A percentile compares a stretch with the other conserved stretches of the same genome.
Conservation (phyloP, 192 early-diverging fungal genomes). For the Linnemannia schmuckeri region DNA sequence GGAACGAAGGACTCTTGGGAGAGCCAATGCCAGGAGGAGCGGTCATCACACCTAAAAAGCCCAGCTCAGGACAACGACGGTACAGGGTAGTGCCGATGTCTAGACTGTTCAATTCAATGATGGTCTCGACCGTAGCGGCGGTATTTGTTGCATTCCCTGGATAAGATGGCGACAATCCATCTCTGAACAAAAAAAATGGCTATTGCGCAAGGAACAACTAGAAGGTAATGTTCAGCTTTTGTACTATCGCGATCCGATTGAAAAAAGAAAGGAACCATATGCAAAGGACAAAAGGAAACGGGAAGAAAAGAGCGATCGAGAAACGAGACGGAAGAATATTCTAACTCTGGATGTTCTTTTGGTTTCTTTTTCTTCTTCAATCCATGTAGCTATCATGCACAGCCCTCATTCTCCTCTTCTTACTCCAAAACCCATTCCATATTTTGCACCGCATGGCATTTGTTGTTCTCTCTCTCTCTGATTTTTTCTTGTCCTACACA, state of each 20-base stretch:
- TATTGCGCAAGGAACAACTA: background rate
- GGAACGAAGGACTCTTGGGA: constrained; percentile 22
- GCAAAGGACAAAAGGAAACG: background rate
- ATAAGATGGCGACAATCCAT: background rate
- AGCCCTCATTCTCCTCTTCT: background rate
- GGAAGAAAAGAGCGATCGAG: constrained; percentile 1
- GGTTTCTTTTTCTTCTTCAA: background rate
- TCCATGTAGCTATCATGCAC: background rate
- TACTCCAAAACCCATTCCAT: background rate
- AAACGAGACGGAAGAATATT: background rate
- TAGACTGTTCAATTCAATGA: background rate
- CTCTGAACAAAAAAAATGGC: too few relatives aligned
- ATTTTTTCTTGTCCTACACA: background rate
- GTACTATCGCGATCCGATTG: background rate
- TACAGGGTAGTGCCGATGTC: background rate
- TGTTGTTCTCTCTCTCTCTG: background rate
- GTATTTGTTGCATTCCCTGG: background rate
- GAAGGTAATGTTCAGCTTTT: background rate
- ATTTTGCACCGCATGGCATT: background rate
- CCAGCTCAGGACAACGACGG: background rate
- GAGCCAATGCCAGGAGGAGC: constrained; percentile 20
- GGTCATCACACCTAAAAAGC: constrained; percentile 14
- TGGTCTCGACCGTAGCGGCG: background rate
- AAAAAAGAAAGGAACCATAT: background rate
- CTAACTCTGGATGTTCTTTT: background rate